Evolutionary conservation across 1,139 yeast species (phyloP).

Genomic region (Geotrichum aggregatum): DNA sequence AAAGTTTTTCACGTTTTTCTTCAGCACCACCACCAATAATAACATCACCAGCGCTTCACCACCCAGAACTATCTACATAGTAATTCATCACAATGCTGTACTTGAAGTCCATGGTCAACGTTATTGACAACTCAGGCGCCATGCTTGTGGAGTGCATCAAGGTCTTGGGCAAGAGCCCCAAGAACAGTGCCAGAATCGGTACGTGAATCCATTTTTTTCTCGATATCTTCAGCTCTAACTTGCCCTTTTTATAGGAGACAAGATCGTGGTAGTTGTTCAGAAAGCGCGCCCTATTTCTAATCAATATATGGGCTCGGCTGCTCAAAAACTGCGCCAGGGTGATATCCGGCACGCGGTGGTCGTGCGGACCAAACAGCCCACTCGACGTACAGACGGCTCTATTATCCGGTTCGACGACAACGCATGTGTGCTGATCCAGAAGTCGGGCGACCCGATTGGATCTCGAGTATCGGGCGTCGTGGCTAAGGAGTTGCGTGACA

Average conservation of each 20-base stretch:
- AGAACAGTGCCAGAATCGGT: conserved; percentile 77
- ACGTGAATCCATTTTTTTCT: conserved; percentile 17
- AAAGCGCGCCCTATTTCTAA: conserved; percentile 80
- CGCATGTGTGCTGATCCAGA: conserved; percentile 92
- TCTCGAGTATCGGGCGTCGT: conserved; percentile 90
- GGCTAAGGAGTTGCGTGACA: conserved; percentile 83
- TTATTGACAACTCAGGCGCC: conserved; percentile 94
- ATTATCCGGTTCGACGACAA: conserved; percentile 87
- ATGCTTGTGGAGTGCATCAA: conserved; percentile 93
- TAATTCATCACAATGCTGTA: conserved; percentile 56
- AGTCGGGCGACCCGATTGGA: conserved; percentile 90
- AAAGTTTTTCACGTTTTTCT: background rate
- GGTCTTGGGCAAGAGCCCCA: conserved; percentile 84
- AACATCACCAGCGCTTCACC: background rate
- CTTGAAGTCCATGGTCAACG: conserved; percentile 81
- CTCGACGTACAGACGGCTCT: conserved; percentile 82
- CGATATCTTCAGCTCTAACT: background rate
- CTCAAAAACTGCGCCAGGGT: conserved; percentile 85
- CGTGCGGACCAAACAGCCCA: conserved; percentile 86
- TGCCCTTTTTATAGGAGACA: conserved; percentile 47
- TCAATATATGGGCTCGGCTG: conserved; percentile 39
- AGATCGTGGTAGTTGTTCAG: conserved; percentile 90
- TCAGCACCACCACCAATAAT: background rate
- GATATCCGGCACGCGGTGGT: conserved; percentile 95
- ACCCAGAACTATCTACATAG: background rate